phyloP scores from a whole-genome alignment of 2,329 filamentous ascomycete species.

The Alternaria solani region DNA sequence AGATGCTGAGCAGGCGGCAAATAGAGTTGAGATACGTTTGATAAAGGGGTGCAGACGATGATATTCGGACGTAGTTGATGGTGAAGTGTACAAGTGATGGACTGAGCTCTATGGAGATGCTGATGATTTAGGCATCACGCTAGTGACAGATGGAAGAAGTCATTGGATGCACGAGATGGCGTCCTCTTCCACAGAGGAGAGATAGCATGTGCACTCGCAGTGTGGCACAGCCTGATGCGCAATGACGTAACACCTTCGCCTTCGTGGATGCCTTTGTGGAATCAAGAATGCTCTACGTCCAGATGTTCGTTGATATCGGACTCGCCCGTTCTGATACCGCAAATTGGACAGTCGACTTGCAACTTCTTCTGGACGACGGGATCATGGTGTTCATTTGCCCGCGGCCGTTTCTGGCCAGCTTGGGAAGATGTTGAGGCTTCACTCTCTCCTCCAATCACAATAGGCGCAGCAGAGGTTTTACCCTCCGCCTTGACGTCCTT shows the following conservation, averaged over 20 bases:
- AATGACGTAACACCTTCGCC: neutral
- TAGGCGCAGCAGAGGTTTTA: constrained; percentile 17
- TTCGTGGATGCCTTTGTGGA: neutral
- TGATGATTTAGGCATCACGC: too few relatives aligned
- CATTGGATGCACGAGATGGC: too few relatives aligned
- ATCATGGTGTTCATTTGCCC: constrained; percentile 18
- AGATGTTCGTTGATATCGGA: constrained; percentile 52
- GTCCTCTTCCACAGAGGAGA: neutral
- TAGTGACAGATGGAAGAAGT: too few relatives aligned
- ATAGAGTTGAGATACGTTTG: neutral
- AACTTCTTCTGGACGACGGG: constrained; percentile 26
- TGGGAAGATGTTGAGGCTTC: constrained; percentile 11
- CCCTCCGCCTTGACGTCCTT: constrained; percentile 17
- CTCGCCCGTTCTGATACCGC: constrained; percentile 39
- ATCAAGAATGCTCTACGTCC: constrained; percentile 40
- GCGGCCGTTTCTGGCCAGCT: constrained; percentile 33
- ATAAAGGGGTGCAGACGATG: too few relatives aligned
- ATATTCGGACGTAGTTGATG: too few relatives aligned
- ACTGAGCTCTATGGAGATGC: too few relatives aligned
- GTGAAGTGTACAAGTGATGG: too few relatives aligned
- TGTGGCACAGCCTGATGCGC: neutral
- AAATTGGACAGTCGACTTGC: constrained; percentile 53
- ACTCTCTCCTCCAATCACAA: constrained; percentile 18
- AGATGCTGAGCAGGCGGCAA: accelerated
- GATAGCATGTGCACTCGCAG: neutral